These are phyloP conservation scores for Cystobasidiopsis lactophilus DNA, from an alignment of 768 basidiomycete genomes.

Conservation along the genomic window DNA sequence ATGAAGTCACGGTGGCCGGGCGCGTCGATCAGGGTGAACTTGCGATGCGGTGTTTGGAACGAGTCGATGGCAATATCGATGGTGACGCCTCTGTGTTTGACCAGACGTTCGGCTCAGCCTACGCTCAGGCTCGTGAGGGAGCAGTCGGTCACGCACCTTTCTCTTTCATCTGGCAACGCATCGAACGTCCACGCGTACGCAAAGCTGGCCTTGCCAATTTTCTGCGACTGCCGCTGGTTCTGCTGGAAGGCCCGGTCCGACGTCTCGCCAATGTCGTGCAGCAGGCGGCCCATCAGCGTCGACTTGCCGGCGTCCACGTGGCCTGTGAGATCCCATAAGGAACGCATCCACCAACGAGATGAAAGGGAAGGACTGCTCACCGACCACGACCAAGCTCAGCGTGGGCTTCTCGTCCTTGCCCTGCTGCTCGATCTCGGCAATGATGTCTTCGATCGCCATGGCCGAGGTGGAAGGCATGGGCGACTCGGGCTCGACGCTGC, in stretches of 20 bases:
- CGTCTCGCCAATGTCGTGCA: conserved; percentile 75
- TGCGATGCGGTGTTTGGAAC: conserved; percentile 45
- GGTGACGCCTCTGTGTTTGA: conserved; percentile 56
- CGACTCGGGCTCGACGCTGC: conserved; percentile 7
- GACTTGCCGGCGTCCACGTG: conserved; percentile 99
- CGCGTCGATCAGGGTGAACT: conserved; percentile 84
- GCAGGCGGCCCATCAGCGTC: conserved; percentile 78
- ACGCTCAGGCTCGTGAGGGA: neutral
- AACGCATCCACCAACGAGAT: neutral
- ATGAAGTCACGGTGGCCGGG: conserved; percentile 96
- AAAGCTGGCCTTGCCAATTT: conserved; percentile 81
- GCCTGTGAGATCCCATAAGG: conserved; percentile 31
- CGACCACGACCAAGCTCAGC: conserved; percentile 76
- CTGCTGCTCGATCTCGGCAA: conserved; percentile 49
- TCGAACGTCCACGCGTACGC: conserved; percentile 97
- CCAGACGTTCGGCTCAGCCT: neutral
- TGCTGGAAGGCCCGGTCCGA: conserved; percentile 62
- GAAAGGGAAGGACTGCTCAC: conserved; percentile 29
- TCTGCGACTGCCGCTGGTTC: conserved; percentile 73
- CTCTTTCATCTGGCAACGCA: conserved; percentile 74
- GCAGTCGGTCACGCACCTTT: conserved; percentile 37
- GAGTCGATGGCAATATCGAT: conserved; percentile 72
- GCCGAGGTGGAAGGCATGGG: conserved; percentile 36
- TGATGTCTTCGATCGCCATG: conserved; percentile 53
- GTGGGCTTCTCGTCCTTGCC: conserved; percentile 37